A percentile compares a stretch with the other conserved stretches of the same genome.
phyloP scores from a whole-genome alignment of 768 basidiomycete species.

The Suillus plorans region DNA sequence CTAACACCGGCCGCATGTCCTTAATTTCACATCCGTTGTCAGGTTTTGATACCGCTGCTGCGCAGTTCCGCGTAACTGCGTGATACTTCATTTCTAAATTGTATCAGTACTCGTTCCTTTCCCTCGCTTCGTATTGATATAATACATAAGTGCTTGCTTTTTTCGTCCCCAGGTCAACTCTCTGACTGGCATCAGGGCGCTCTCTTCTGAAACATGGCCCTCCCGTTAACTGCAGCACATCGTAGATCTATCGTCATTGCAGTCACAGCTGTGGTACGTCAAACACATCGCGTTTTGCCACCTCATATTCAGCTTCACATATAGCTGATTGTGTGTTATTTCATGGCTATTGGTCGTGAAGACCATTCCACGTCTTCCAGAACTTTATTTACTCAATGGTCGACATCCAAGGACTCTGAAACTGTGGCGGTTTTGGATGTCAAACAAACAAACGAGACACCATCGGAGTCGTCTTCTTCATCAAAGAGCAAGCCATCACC shows the following conservation, averaged over 20 bases:
- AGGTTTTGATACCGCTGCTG: not conserved
- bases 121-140: not conserved
- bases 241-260: constrained; percentile 30
- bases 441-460: not conserved
- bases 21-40: not conserved
- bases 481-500: not conserved
- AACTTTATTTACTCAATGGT: constrained; percentile 8
- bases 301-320: not conserved
- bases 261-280: constrained; percentile 24
- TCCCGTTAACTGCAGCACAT: constrained; percentile 28
- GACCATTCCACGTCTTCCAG: constrained; percentile 5
- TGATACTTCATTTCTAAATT: not conserved
- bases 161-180: not conserved
- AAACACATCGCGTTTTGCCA: not conserved
- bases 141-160: not conserved
- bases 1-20: not conserved
- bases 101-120: not conserved
- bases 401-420: not conserved
- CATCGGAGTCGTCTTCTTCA: not conserved
- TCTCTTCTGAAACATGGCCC: constrained; percentile 15
- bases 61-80: constrained; percentile 2
- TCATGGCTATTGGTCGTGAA: constrained; percentile 16
- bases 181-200: not conserved
- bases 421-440: not conserved
- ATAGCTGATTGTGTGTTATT: constrained; percentile 22